These are phyloP conservation scores for Exophiala xenobiotica DNA, from an alignment of 2,329 filamentous ascomycete species.

Conservation along the genomic window DNA sequence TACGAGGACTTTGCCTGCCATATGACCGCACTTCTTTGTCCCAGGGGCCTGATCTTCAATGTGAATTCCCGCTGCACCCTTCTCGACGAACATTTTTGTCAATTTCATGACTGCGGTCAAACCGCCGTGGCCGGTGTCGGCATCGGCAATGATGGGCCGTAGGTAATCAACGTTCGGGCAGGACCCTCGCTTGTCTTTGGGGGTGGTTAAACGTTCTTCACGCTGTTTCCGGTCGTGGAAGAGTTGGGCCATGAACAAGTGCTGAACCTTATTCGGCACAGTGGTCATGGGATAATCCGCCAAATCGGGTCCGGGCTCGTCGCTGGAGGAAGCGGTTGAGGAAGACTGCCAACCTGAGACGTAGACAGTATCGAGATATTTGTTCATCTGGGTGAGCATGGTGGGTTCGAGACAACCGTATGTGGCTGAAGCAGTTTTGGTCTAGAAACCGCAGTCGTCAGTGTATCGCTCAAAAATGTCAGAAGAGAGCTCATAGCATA, in stretches of 20 bases:
- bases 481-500: constrained; percentile 41
- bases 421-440: constrained; percentile 82
- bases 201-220: constrained; percentile 80
- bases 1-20: constrained; percentile 97
- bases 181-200: constrained; percentile 69
- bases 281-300: constrained; percentile 98
- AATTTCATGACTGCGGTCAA: constrained; percentile 99
- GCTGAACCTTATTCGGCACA: constrained; percentile 95
- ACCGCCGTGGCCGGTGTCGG: constrained; percentile 94
- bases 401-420: constrained; percentile 97
- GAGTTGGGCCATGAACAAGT: constrained; percentile 96
- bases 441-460: constrained; percentile 49
- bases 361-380: constrained; percentile 97
- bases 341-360: constrained; percentile 99
- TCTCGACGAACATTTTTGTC: constrained; percentile 95
- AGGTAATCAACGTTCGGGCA: constrained; percentile 87
- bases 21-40: constrained; percentile 99
- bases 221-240: constrained; percentile 99
- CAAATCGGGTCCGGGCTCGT: constrained; percentile 95
- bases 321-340: constrained; percentile 88
- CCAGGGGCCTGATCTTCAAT: constrained; percentile 98
- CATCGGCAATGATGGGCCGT: constrained; percentile 92
- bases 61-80: constrained; percentile 94
- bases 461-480: background rate
- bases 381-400: constrained; percentile 99